A percentile compares a stretch with the other conserved stretches of the same genome.
phyloP scores from a whole-genome alignment of 129 eudicot genomes.

The Flaveria linearis region DNA sequence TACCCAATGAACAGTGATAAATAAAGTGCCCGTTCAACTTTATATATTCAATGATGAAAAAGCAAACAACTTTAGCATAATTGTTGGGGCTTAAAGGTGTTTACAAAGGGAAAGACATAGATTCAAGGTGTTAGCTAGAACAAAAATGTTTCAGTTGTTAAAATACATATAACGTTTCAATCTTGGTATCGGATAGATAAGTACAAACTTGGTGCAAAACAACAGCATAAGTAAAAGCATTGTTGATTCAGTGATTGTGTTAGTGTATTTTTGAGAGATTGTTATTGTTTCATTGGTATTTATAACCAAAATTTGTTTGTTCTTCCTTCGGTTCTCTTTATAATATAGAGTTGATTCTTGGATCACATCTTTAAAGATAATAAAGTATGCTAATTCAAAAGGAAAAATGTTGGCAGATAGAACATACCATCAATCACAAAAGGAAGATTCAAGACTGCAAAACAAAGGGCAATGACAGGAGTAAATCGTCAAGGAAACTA shows the following conservation, averaged over 20 bases:
- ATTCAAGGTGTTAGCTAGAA: constrained; percentile 14
- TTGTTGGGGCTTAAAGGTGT: not conserved
- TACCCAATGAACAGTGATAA: not conserved
- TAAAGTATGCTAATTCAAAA: not conserved
- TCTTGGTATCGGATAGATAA: not conserved
- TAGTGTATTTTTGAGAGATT: too few relatives aligned
- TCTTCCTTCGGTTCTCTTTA: too few relatives aligned
- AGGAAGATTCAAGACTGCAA: constrained; percentile 1
- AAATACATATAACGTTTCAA: not conserved
- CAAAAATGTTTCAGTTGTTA: not conserved
- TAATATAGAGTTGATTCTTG: not conserved
- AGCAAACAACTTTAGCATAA: not conserved
- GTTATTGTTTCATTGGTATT: too few relatives aligned
- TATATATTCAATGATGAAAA: not conserved
- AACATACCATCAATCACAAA: constrained; percentile 33
- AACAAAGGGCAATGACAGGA: constrained; percentile 3
- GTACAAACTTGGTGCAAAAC: not conserved
- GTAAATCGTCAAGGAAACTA: not conserved
- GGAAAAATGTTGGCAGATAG: not conserved
- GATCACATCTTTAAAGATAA: not conserved
- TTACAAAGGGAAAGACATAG: not conserved
- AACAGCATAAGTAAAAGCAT: too few relatives aligned
- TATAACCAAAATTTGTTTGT: too few relatives aligned
- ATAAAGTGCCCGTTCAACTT: not conserved
- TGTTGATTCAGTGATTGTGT: too few relatives aligned